Conservation (phyloP, 768 basidiomycete genomes). For the Pulveroboletus sp. region DNA sequence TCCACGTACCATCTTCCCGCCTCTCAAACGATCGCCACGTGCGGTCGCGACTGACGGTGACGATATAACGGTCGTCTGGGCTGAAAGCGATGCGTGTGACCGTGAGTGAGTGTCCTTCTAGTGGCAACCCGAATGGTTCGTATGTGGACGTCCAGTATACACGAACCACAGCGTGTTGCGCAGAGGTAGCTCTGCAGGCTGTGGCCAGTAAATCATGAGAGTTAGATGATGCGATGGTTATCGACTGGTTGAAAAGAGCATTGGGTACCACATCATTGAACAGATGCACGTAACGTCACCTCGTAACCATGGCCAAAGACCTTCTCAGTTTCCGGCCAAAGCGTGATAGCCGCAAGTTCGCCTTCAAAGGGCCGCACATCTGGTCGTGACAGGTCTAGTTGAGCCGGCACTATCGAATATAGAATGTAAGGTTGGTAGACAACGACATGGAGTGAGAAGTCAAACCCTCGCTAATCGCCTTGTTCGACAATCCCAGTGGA, state of each 20-base stretch:
- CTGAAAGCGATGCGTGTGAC: conserved; percentile 90
- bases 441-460: background rate
- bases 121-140: conserved; percentile 63
- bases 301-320: conserved; percentile 98
- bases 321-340: conserved; percentile 98
- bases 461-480: conserved; percentile 71
- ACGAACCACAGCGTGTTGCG: conserved; percentile 87
- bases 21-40: conserved; percentile 81
- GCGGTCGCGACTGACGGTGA: conserved; percentile 89
- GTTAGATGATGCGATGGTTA: conserved; percentile 73
- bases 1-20: conserved; percentile 36
- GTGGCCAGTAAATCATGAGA: conserved; percentile 72
- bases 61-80: conserved; percentile 68
- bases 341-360: conserved; percentile 77
- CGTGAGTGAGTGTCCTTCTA: conserved; percentile 83
- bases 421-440: background rate
- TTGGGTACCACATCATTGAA: background rate
- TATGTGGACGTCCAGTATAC: conserved; percentile 71
- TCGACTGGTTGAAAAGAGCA: conserved; percentile 47
- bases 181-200: conserved; percentile 81
- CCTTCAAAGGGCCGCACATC: conserved; percentile 76
- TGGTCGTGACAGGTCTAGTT: conserved; percentile 10
- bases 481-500: conserved; percentile 91
- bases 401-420: conserved; percentile 13
- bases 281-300: conserved; percentile 36